These are phyloP conservation scores for Didymella pomorum DNA, from an alignment of 2,329 filamentous ascomycete species.

Conservation along the genomic window DNA sequence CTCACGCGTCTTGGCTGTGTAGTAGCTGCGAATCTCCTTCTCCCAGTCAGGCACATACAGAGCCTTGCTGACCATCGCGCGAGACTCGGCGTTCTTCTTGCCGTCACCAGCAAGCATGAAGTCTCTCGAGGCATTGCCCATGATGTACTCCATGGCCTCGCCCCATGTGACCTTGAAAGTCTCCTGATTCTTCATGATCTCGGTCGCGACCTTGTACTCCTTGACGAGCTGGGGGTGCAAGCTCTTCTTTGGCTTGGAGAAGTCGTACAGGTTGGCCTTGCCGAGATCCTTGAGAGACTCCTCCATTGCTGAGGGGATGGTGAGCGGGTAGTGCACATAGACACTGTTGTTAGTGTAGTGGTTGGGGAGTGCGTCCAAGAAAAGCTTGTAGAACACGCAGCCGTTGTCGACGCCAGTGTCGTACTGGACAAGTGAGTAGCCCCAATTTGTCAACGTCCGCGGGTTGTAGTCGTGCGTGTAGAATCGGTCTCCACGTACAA, in stretches of 20 bases:
- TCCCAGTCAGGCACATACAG: slow-evolving; percentile 70
- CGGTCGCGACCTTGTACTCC: slow-evolving; percentile 67
- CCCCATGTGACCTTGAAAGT: slow-evolving; percentile 73
- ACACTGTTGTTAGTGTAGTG: slow-evolving; percentile 81
- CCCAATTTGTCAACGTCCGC: slow-evolving; percentile 82
- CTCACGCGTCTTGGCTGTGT: slow-evolving; percentile 66
- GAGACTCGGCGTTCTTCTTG: slow-evolving; percentile 41
- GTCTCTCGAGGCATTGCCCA: slow-evolving; percentile 64
- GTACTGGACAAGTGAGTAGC: slow-evolving; percentile 76
- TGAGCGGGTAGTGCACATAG: slow-evolving; percentile 81
- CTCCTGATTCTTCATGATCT: slow-evolving; percentile 67
- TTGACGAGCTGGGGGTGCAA: slow-evolving; percentile 62
- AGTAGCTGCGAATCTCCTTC: slow-evolving; percentile 72
- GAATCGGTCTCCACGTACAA: slow-evolving; percentile 79
- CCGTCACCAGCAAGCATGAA: slow-evolving; percentile 61
- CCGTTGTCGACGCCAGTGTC: slow-evolving; percentile 80
- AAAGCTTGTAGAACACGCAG: slow-evolving; percentile 85
- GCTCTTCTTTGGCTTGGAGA: slow-evolving; percentile 64
- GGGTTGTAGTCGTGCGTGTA: slow-evolving; percentile 79
- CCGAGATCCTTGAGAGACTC: slow-evolving; percentile 73
- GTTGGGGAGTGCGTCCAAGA: slow-evolving; percentile 79
- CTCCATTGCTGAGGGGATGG: slow-evolving; percentile 74
- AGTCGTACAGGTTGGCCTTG: slow-evolving; percentile 74
- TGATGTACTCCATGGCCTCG: slow-evolving; percentile 68
- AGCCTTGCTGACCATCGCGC: slow-evolving; percentile 57